Conservation (phyloP, 106 monocot genomes). For the Dendrobium catenatum region DNA sequence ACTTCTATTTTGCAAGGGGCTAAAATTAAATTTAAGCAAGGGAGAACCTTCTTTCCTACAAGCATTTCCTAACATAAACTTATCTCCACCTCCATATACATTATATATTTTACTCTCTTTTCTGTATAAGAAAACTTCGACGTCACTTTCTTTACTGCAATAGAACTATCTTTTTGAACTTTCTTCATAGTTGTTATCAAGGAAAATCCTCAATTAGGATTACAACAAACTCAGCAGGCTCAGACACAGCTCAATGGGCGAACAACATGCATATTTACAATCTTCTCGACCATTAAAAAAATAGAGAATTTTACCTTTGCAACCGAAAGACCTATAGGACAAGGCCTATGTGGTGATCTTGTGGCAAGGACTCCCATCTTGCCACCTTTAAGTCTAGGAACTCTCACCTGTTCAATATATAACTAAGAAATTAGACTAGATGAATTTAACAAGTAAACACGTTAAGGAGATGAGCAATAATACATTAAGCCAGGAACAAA, state of each 20-base stretch:
- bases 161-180: neutral
- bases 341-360: constrained; percentile 92
- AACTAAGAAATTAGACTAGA: neutral
- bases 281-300: neutral
- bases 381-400: constrained; percentile 82
- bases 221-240: neutral
- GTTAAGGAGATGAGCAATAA: neutral
- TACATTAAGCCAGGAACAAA: neutral
- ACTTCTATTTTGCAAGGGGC: no score
- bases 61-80: neutral
- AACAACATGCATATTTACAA: neutral
- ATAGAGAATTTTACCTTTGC: constrained; percentile 65
- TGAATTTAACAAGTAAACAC: neutral
- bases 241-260: neutral
- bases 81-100: neutral
- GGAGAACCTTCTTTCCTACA: no score
- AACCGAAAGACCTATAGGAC: constrained; percentile 94
- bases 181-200: neutral
- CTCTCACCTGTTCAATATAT: constrained; percentile 62
- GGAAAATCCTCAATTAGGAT: neutral
- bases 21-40: no score
- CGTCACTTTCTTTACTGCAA: neutral
- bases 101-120: neutral
- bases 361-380: constrained; percentile 95
- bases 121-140: neutral